These are phyloP conservation scores for Sisymbrium altissimum DNA, from an alignment of 345 rosid species.

Conservation along the genomic window DNA sequence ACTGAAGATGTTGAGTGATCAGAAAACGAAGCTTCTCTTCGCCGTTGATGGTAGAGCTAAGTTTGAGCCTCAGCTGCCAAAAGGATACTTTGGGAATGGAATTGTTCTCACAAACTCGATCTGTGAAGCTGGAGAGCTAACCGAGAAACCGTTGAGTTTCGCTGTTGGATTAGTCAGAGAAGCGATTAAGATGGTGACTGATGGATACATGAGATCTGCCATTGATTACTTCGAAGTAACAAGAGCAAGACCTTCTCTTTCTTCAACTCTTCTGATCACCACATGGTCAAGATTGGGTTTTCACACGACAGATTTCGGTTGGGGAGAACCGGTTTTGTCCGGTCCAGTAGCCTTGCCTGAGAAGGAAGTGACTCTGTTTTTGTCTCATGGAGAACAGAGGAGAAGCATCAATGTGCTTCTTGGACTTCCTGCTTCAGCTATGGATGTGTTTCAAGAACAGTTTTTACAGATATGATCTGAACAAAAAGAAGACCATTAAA, in stretches of 20 bases:
- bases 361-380: constrained; percentile 83
- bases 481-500: neutral
- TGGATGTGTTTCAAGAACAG: constrained; percentile 62
- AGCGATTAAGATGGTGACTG: constrained; percentile 71
- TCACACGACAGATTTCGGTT: constrained; percentile 80
- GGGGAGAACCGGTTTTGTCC: constrained; percentile 82
- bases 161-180: constrained; percentile 63
- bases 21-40: constrained; percentile 75
- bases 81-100: constrained; percentile 89
- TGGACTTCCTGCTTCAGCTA: constrained; percentile 78
- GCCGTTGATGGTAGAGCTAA: constrained; percentile 89
- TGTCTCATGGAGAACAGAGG: constrained; percentile 78
- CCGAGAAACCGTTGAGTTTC: constrained; percentile 53
- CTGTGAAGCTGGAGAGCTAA: constrained; percentile 63
- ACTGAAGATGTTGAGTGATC: constrained; percentile 54
- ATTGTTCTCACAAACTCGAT: constrained; percentile 70
- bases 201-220: constrained; percentile 89
- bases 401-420: constrained; percentile 82
- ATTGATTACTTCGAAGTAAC: constrained; percentile 87
- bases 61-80: constrained; percentile 71
- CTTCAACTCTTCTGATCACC: constrained; percentile 79
- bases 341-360: constrained; percentile 90
- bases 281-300: constrained; percentile 87
- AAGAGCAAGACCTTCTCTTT: constrained; percentile 77
- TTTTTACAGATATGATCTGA: constrained; percentile 39